Base-by-base conservation (phyloP, 139 green algal genomes). In the Tetradesmus obliquus region DNA sequence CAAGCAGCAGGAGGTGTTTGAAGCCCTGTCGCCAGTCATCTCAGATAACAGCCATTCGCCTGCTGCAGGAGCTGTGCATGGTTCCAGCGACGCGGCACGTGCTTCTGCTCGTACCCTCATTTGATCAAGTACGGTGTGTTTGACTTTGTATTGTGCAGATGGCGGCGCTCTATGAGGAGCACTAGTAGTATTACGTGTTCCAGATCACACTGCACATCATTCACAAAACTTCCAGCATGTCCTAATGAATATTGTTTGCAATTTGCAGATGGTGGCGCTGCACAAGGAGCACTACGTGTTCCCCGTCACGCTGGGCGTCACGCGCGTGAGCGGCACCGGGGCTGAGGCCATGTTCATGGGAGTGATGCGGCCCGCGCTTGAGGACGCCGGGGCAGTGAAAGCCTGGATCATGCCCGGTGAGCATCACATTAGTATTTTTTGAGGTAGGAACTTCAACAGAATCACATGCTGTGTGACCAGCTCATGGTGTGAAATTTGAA, bases 231-330 rank as follows among this genome's bases (percentile, higher is more conserved):
- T 32, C 12, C n/a, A 4, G 79, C n/a, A 0, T 54, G 79, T 84
- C 2, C 79, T 55, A 12, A 55, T 53, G 32, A 45, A 45, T 45
- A 1, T 0, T 45, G 32, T 45, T 45, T 45, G 13, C 79, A 51
- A 32, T 66, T 1, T 66, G 20, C 90, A 95, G 93, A 82, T 95
- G 66, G 92, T 96, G 57, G 94, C 84, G 0, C 92, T 96, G 87
- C 94, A 96, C 93, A 93, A 92, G 87, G 92, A 94, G 20, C 88
- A 91, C 55, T 93, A 92, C 54, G 88, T 96, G 19, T 93, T 95
- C 62, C 90, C 90, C 3, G 53, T 95, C 10, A 84, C 19, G 7
- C 84, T 95, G 19, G 54, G n/a, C 10, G 92, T 96, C 22, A 94
- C 88, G 1, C 93, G 93, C 15, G 91, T 93, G 17, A 88, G 84